Conservation (phyloP, 1,284 basidiomycete genomes). For the Schizophyllum amplum region DNA sequence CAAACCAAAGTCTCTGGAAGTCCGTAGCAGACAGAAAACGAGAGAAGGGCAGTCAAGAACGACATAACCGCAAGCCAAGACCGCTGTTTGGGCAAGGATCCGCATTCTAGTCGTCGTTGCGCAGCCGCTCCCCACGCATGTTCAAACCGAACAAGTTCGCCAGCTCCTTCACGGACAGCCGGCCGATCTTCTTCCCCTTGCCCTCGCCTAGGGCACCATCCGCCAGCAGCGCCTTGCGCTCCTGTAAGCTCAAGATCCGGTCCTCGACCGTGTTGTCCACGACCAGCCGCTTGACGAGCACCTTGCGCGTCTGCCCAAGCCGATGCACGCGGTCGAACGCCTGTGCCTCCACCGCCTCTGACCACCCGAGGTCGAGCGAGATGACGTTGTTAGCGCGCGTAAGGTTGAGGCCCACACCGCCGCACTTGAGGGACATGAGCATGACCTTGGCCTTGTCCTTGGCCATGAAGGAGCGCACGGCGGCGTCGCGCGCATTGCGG, state of each 20-base stretch:
- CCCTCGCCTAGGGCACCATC: constrained; percentile 57
- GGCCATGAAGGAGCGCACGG: constrained; percentile 48
- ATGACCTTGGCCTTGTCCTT: constrained; percentile 45
- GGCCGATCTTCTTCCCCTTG: constrained; percentile 41
- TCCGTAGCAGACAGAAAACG: too few relatives aligned
- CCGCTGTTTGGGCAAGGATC: too few relatives aligned
- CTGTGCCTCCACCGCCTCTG: constrained; percentile 48
- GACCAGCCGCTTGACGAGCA: constrained; percentile 52
- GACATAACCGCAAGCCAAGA: too few relatives aligned
- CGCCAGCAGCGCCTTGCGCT: constrained; percentile 48
- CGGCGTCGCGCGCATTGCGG: constrained; percentile 37
- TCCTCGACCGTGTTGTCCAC: constrained; percentile 52
- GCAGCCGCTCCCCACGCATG: constrained; percentile 26
- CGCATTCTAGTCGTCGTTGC: constrained; percentile 8
- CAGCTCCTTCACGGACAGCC: constrained; percentile 8
- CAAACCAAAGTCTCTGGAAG: too few relatives aligned
- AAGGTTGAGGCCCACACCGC: constrained; percentile 50
- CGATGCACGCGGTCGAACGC: constrained; percentile 35
- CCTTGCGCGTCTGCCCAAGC: constrained; percentile 44
- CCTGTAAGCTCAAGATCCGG: constrained; percentile 49
- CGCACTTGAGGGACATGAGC: constrained; percentile 55
- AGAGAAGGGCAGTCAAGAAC: neutral
- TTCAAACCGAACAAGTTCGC: constrained; percentile 41
- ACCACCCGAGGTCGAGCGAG: constrained; percentile 55
- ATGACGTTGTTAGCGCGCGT: constrained; percentile 58